Percentiles rank a stretch among this genome's conserved stretches.
Conservation (phyloP, 805 yeast species). For the Komagataella pseudopastoris region DNA sequence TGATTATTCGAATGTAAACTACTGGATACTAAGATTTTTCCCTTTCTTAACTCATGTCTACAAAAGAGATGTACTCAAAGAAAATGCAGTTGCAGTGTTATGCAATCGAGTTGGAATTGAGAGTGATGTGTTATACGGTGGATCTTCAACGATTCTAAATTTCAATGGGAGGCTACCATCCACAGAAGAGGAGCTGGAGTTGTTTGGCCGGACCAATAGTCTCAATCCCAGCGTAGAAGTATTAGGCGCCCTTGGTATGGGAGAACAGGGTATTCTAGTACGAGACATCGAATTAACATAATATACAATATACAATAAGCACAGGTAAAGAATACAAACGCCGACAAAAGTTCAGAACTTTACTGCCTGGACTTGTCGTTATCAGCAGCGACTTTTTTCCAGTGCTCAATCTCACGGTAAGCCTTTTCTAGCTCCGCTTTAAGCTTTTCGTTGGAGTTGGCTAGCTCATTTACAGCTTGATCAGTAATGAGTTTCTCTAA, state of each 20-base stretch:
- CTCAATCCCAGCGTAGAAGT: constrained; percentile 37
- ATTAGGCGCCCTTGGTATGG: constrained; percentile 46
- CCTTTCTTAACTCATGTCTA: constrained; percentile 37
- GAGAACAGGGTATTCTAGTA: constrained; percentile 48
- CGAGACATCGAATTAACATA: constrained; percentile 36
- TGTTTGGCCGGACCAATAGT: constrained; percentile 18
- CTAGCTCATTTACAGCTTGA: constrained; percentile 79
- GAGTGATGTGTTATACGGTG: constrained; percentile 51
- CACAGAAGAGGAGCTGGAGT: constrained; percentile 11
- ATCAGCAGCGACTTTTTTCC: constrained; percentile 37
- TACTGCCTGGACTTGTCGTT: constrained; percentile 4
- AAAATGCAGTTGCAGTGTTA: constrained; percentile 25
- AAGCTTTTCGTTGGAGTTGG: constrained; percentile 75
- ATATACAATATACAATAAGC: background rate
- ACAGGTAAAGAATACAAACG: background rate
- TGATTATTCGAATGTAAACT: constrained; percentile 38
- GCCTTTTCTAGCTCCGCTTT: constrained; percentile 84
- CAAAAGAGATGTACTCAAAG: constrained; percentile 10
- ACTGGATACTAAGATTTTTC: constrained; percentile 63
- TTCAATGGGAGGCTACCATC: constrained; percentile 27
- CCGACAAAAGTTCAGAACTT: background rate
- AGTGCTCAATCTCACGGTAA: constrained; percentile 79
- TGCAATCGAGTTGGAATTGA: constrained; percentile 79
- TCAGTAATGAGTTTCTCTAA: constrained; percentile 84
- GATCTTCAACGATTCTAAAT: constrained; percentile 43